A percentile compares a stretch with the other conserved stretches of the same genome.
phyloP scores from a whole-genome alignment of 1,284 basidiomycete species.

The Tylopilus orsonianus region DNA sequence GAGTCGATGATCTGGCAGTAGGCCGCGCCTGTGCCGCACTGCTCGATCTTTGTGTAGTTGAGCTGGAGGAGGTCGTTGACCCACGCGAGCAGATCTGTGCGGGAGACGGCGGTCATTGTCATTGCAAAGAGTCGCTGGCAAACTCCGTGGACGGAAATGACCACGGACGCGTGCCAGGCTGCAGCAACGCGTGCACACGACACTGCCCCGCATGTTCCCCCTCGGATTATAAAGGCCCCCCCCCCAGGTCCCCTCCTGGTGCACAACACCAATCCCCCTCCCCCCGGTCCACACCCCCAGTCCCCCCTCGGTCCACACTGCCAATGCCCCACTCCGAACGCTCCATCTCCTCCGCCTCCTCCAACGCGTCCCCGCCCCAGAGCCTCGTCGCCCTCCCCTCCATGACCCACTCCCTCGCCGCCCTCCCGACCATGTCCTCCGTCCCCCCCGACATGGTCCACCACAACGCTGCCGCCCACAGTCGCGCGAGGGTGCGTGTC shows the following conservation, averaged over 20 bases:
- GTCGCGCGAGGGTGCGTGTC: conserved; percentile 28
- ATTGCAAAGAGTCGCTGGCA: too few species aligned
- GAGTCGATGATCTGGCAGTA: conserved; percentile 95
- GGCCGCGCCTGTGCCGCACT: conserved; percentile 88
- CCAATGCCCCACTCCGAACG: conserved; percentile 35
- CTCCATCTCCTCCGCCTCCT: conserved; percentile 34
- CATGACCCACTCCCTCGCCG: conserved; percentile 35
- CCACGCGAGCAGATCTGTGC: conserved; percentile 92
- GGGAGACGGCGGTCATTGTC: conserved; percentile 44
- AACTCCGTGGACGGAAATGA: background rate
- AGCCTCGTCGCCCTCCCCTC: conserved; percentile 33
- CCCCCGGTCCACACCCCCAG: background rate
- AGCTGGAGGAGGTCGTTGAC: conserved; percentile 90
- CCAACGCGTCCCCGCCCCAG: conserved; percentile 32
- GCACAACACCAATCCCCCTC: too few species aligned
- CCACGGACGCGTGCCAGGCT: background rate
- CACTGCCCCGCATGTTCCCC: too few species aligned
- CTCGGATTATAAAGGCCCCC: too few species aligned
- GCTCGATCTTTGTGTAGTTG: conserved; percentile 93
- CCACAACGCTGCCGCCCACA: conserved; percentile 30
- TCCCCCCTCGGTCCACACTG: conserved; percentile 32
- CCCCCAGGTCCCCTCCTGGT: too few species aligned
- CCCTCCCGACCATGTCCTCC: conserved; percentile 33
- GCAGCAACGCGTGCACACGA: too few species aligned
- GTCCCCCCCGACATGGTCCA: conserved; percentile 33